A percentile compares a stretch with the other conserved stretches of the same genome.
Evolutionary conservation across 768 basidiomycete genomes (phyloP).

Genomic region (Lentinula guzmanii): DNA sequence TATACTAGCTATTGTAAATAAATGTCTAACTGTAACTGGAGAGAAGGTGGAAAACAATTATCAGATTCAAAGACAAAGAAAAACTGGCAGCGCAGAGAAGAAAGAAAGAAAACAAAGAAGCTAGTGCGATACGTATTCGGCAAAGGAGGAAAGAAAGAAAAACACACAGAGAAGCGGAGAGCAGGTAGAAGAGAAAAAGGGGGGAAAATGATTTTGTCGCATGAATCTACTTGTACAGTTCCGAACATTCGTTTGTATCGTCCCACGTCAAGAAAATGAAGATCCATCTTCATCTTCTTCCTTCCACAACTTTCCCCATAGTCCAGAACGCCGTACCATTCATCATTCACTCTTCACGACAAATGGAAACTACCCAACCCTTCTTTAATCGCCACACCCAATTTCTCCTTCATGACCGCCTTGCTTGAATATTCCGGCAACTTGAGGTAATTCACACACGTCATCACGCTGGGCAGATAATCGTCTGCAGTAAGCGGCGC

Average conservation of each 20-base stretch:
- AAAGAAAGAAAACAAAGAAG: neutral
- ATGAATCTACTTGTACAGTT: neutral
- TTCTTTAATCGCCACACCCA: constrained; percentile 83
- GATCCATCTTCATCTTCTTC: neutral
- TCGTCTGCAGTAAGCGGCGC: constrained; percentile 86
- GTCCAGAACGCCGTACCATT: too few species aligned
- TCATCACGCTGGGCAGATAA: constrained; percentile 97
- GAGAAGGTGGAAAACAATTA: too few species aligned
- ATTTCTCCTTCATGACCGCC: constrained; percentile 76
- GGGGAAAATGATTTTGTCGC: neutral
- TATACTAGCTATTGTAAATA: neutral
- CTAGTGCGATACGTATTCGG: neutral
- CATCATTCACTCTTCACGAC: constrained; percentile 30
- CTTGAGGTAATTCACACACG: constrained; percentile 96
- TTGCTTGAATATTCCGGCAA: constrained; percentile 93
- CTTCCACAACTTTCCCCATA: neutral
- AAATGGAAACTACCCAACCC: constrained; percentile 97
- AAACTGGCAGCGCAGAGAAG: too few species aligned
- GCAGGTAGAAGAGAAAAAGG: neutral
- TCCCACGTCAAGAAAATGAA: too few species aligned
- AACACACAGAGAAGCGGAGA: neutral
- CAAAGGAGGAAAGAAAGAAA: neutral
- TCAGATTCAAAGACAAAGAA: neutral
- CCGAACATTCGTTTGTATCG: neutral
- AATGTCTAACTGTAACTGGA: neutral